Evolutionary conservation across 768 basidiomycete species (phyloP).

Genomic region (Amanita pallidorosea): DNA sequence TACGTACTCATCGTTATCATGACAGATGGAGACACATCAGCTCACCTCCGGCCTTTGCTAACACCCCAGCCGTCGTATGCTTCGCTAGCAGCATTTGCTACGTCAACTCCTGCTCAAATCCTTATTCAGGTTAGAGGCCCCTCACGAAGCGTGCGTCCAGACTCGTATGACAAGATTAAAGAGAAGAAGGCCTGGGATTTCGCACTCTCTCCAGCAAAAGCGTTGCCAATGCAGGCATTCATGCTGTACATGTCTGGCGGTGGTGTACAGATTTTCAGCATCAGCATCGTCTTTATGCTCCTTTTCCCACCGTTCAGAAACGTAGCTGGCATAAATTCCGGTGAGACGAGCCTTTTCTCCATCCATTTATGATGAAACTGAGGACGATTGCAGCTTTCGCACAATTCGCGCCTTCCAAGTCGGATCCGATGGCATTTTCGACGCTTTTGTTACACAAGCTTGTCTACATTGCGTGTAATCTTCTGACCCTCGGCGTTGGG

Average conservation of each 20-base stretch:
- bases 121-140: constrained; percentile 30
- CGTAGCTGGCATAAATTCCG: constrained; percentile 63
- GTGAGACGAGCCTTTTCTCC: constrained; percentile 30
- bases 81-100: neutral
- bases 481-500: constrained; percentile 72
- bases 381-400: constrained; percentile 48
- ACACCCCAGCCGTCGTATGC: neutral
- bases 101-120: constrained; percentile 5
- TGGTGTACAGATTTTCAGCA: constrained; percentile 92
- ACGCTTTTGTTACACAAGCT: constrained; percentile 63
- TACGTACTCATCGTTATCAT: neutral
- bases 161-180: constrained; percentile 58
- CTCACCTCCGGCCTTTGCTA: neutral
- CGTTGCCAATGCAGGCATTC: constrained; percentile 92
- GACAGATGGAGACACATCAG: constrained; percentile 3
- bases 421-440: constrained; percentile 35
- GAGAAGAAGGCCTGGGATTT: constrained; percentile 80
- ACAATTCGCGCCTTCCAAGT: constrained; percentile 60
- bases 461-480: constrained; percentile 61
- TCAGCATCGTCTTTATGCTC: constrained; percentile 93
- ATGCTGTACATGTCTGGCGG: constrained; percentile 99
- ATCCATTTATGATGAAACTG: neutral
- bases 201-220: constrained; percentile 77
- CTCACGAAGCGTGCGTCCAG: constrained; percentile 24
- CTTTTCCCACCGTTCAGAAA: constrained; percentile 82